Evolutionary conservation across 2,329 filamentous ascomycete genomes (phyloP).

Genomic region (Paracamarosporium sp.): DNA sequence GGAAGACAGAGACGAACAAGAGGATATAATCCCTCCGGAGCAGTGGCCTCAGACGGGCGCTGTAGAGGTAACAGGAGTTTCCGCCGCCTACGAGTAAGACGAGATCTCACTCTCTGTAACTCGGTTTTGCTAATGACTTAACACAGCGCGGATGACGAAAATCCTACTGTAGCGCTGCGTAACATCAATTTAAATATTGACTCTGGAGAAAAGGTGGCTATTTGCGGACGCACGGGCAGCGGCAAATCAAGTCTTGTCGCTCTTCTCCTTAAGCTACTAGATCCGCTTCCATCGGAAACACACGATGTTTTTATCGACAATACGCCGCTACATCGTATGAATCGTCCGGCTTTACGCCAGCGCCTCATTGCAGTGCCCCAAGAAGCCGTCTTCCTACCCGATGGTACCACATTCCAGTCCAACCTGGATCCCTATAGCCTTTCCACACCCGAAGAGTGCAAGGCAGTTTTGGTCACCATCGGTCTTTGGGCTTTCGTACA

Average conservation of each 20-base stretch:
- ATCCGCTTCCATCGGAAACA: constrained; percentile 40
- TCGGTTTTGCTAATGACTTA: neutral
- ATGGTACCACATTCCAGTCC: constrained; percentile 45
- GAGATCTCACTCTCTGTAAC: neutral
- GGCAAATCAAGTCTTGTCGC: constrained; percentile 49
- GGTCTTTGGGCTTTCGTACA: constrained; percentile 47
- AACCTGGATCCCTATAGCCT: constrained; percentile 53
- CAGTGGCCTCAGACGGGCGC: constrained; percentile 49
- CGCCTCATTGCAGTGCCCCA: constrained; percentile 55
- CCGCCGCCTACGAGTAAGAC: constrained; percentile 24
- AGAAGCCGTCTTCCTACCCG: constrained; percentile 56
- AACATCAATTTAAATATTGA: constrained; percentile 51
- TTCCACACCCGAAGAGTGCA: constrained; percentile 41
- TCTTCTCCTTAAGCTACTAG: constrained; percentile 51
- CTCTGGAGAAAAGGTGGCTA: constrained; percentile 52
- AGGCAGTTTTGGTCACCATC: constrained; percentile 50
- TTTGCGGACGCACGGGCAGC: constrained; percentile 59
- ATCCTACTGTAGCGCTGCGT: constrained; percentile 31
- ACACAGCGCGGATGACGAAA: constrained; percentile 24
- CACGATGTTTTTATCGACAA: constrained; percentile 55
- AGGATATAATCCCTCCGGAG: constrained; percentile 14
- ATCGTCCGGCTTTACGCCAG: constrained; percentile 16
- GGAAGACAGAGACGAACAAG: constrained; percentile 55
- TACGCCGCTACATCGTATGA: constrained; percentile 40
- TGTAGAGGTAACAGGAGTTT: constrained; percentile 44